Percentiles rank a stretch among this genome's conserved stretches.
These are phyloP conservation scores for Cerrena zonata DNA, from an alignment of 1,284 basidiomycete genomes.

Conservation along the genomic window DNA sequence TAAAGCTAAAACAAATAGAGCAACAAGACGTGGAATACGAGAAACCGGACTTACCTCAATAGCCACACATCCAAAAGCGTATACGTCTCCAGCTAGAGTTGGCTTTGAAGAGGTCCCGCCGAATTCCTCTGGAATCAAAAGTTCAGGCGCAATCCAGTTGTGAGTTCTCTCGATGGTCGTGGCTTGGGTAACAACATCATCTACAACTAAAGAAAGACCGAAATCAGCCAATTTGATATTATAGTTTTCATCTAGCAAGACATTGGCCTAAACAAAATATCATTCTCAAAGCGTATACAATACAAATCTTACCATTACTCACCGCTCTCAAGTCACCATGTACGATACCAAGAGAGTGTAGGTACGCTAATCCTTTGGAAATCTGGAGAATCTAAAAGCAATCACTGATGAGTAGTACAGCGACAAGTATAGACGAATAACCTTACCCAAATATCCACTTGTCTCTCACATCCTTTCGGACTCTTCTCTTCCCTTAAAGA, in stretches of 20 bases:
- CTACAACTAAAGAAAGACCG: not conserved
- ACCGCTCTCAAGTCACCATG: conserved; percentile 5
- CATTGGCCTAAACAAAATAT: conserved; percentile 2
- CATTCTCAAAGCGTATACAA: not conserved
- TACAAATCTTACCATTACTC: no score
- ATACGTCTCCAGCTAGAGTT: conserved; percentile 2
- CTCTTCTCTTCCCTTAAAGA: not conserved
- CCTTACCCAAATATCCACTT: not conserved
- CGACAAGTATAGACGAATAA: not conserved
- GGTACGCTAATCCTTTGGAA: conserved; percentile 1
- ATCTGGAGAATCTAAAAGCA: not conserved
- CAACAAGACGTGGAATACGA: not conserved
- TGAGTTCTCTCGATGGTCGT: not conserved
- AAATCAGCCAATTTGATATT: conserved; percentile 1
- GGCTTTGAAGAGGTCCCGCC: not conserved
- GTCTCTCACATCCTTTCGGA: not conserved
- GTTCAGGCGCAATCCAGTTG: conserved; percentile 8
- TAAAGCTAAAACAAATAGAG: conserved; percentile 1
- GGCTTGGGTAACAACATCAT: not conserved
- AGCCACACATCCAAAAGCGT: conserved; percentile 4
- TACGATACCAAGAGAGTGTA: conserved; percentile 3
- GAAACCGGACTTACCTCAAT: conserved; percentile 1
- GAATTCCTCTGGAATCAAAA: conserved; percentile 5
- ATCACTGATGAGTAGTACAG: not conserved
- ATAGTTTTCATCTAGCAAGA: not conserved